Base-by-base conservation (phyloP, 78 protist genomes). In the Tieghemostelium lacteum region DNA sequence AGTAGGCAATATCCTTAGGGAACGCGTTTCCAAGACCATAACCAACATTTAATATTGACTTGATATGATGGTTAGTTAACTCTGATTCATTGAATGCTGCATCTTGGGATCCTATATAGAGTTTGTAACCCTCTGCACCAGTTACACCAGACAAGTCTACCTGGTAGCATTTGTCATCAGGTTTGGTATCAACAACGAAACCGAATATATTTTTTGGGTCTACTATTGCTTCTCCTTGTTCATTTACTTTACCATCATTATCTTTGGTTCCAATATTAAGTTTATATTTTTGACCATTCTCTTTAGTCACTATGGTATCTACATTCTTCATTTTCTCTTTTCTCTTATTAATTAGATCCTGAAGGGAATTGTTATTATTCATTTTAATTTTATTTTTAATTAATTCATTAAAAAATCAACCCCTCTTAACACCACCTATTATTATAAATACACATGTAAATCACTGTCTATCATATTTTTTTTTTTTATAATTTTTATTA, bases 21-120 rank as follows among this genome's bases (percentile, higher is more conserved):
- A 17, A 3, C 2, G 5, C 29, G 36, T 61, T 61, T 5, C 29
- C 19, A 14, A 83, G 66, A 31, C 91, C 91, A 60, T 31, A 69
- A 22, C 91, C 91, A 29, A 83, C 91, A 69, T 83, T 83, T 28
- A 83, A 39, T 20, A 83, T 83, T n/a, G 45, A 22, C 14, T 45
- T 83, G 20, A 83, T 69, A 39, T 37, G 20, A 12, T 83, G 28
- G 10, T 16, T 28, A 28, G 24, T 6, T 29, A 83, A 45, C 16
- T 69, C 71, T n/a, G 26, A 3, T 58, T 39, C 17, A 69, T 83
- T 83, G 20, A 42, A 26, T 37, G 91, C 91, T 4, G 78, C 77
- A 83, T 83, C 91, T n/a, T 83, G 91, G 19, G 80, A 69, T 8
- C 91, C 91, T 58, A 83, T 83, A 42, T 55, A 83, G 16, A 83